A percentile compares a stretch with the other conserved stretches of the same genome.
Evolutionary conservation across 345 rosid genomes (phyloP).

Genomic region (Clausena lansium): DNA sequence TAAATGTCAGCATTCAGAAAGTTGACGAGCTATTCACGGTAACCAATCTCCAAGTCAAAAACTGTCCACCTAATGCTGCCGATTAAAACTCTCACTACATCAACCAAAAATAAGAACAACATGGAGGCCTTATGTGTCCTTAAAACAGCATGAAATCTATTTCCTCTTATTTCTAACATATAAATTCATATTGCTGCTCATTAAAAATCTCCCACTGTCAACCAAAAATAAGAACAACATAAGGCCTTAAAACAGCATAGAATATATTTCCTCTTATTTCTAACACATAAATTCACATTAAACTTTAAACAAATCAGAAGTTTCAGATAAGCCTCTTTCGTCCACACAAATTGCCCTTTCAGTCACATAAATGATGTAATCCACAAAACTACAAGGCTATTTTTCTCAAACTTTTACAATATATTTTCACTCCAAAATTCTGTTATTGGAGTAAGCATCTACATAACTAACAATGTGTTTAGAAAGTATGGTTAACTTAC

Average conservation of each 20-base stretch:
- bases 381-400: neutral
- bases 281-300: neutral
- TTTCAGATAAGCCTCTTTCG: neutral
- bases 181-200: neutral
- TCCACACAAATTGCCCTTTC: neutral
- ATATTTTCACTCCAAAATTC: neutral
- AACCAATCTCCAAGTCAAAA: neutral
- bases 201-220: neutral
- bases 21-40: neutral
- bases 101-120: neutral
- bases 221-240: neutral
- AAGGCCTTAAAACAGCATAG: neutral
- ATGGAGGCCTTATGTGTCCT: neutral
- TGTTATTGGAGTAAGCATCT: neutral
- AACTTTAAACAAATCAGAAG: neutral
- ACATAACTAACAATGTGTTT: neutral
- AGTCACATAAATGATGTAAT: neutral
- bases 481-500: neutral
- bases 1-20: neutral
- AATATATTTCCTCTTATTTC: neutral
- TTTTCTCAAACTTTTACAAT: neutral
- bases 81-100: neutral
- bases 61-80: neutral
- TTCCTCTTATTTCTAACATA: neutral
- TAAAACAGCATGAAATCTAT: neutral